phyloP scores from a whole-genome alignment of 2,329 filamentous ascomycete species.

The Sclerotinia glacialis region DNA sequence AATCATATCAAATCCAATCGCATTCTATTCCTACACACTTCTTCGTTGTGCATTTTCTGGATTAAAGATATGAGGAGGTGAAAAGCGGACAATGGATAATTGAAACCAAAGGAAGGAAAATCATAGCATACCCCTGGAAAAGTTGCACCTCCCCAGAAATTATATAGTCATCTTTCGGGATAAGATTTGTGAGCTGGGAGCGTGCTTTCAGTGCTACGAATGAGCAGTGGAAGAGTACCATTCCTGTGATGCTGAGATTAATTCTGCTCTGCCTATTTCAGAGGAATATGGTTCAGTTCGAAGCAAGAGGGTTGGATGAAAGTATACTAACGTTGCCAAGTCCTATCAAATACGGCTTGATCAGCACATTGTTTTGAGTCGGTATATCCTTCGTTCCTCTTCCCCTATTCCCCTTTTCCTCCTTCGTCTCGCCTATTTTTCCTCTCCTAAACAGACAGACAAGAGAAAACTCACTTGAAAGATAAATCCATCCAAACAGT shows the following conservation, averaged over 20 bases:
- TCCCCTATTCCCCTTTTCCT: too few species aligned
- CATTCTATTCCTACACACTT: too few species aligned
- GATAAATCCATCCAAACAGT: constrained; percentile 55
- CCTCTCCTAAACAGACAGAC: not conserved
- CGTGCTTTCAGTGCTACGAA: constrained; percentile 57
- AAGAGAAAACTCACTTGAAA: constrained; percentile 46
- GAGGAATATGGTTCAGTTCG: not conserved
- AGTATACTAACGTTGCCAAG: constrained; percentile 20
- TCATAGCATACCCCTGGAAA: constrained; percentile 55
- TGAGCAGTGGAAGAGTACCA: constrained; percentile 58
- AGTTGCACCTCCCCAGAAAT: constrained; percentile 50
- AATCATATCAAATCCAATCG: not conserved
- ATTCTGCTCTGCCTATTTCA: not conserved
- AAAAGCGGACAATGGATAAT: not conserved
- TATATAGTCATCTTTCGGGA: constrained; percentile 48
- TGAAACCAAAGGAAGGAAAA: not conserved
- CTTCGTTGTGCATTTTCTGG: not conserved
- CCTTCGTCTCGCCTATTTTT: too few species aligned
- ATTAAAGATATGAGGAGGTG: too few species aligned
- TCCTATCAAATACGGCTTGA: not conserved
- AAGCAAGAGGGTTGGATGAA: too few species aligned
- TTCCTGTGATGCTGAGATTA: constrained; percentile 44
- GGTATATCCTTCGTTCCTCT: too few species aligned
- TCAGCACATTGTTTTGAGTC: not conserved
- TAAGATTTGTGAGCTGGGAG: constrained; percentile 45